Evolutionary conservation across 176 grass and related monocot genomes (phyloP).

Genomic region (Chrysopogon serrulatus): DNA sequence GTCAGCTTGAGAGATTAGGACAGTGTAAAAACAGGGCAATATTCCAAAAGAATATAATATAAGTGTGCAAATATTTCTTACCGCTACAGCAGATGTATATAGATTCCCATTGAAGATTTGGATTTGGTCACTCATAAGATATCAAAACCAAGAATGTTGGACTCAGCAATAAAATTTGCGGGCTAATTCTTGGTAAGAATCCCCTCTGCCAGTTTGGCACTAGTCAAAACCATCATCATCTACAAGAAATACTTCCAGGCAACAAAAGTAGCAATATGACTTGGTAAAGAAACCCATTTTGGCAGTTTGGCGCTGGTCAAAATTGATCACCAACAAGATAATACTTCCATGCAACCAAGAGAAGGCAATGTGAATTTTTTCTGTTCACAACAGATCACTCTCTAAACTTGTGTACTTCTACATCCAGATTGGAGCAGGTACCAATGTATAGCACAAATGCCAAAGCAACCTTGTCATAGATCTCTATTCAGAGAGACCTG

Average conservation of each 20-base stretch:
- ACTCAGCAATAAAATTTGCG: slow-evolving; percentile 14
- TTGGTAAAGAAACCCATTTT: slow-evolving; percentile 8
- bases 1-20: not conserved
- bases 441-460: slow-evolving; percentile 13
- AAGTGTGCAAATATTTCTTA: slow-evolving; percentile 29
- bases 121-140: not conserved
- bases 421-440: slow-evolving; percentile 2
- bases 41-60: slow-evolving; percentile 4
- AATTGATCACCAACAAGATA: not conserved
- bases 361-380: not conserved
- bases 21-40: not conserved
- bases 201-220: not conserved
- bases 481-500: slow-evolving; percentile 19
- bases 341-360: not conserved
- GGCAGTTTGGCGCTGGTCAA: not conserved
- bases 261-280: slow-evolving; percentile 5
- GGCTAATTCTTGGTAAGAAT: not conserved
- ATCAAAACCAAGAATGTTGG: slow-evolving; percentile 17
- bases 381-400: slow-evolving; percentile 4
- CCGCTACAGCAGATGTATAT: not conserved
- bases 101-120: slow-evolving; percentile 13
- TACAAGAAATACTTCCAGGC: slow-evolving; percentile 12
- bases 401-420: not conserved
- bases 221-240: slow-evolving; percentile 16
- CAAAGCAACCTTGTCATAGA: slow-evolving; percentile 13